phyloP scores from a whole-genome alignment of 140 eudicot species.

The Senecio squalidus region DNA sequence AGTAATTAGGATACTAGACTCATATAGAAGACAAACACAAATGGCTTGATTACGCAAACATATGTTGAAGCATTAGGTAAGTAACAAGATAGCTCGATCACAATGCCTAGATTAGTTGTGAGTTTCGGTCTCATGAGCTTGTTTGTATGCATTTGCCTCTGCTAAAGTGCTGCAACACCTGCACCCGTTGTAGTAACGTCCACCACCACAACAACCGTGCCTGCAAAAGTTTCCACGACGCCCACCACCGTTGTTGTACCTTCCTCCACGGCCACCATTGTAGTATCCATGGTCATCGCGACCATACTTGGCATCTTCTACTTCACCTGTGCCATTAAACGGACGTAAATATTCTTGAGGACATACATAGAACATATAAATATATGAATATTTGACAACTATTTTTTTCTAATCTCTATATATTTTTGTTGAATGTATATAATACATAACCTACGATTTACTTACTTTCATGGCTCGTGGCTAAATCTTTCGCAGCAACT shows the following conservation, averaged over 20 bases:
- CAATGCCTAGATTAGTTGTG: slow-evolving; percentile 24
- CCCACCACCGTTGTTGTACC: slow-evolving; percentile 19
- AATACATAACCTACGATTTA: neutral
- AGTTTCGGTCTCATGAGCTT: slow-evolving; percentile 16
- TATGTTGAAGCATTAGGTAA: neutral
- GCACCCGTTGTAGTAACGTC: slow-evolving; percentile 24
- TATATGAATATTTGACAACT: too few relatives aligned
- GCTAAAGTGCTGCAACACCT: slow-evolving; percentile 24
- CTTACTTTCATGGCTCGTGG: slow-evolving; percentile 21
- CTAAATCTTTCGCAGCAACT: slow-evolving; percentile 30
- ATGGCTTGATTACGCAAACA: neutral
- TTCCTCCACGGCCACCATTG: slow-evolving; percentile 8
- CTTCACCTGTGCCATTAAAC: slow-evolving; percentile 19
- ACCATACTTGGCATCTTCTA: slow-evolving; percentile 20
- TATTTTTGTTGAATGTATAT: neutral
- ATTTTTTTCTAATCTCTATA: too few relatives aligned
- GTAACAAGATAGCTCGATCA: neutral
- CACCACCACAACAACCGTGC: slow-evolving; percentile 27
- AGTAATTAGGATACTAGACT: neutral
- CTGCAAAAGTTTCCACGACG: slow-evolving; percentile 17
- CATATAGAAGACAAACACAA: neutral
- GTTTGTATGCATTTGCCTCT: slow-evolving; percentile 34
- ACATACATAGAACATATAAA: too few relatives aligned
- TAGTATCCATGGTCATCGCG: slow-evolving; percentile 9
- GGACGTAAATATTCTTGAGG: too few relatives aligned